Base-by-base conservation (phyloP, 108 stramenopile species). In the Epipyxis sp. region DNA sequence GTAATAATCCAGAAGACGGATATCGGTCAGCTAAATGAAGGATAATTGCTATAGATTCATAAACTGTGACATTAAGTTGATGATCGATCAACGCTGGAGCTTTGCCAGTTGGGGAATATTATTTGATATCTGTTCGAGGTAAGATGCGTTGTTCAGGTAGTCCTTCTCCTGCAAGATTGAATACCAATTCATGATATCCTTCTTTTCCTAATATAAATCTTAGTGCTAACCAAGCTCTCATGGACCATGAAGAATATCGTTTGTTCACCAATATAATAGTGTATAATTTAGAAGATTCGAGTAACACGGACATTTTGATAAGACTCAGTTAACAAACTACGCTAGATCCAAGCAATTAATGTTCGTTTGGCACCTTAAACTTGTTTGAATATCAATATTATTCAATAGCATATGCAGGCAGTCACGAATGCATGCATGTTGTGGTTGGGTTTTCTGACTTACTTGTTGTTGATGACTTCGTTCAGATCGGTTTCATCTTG, bases 171-270 rank as follows among this genome's bases (percentile, higher is more conserved):
- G 25, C 20, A 25, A 57, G 54, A 25, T 57, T 57, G 54, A 16
- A 57, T 25, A 57, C 20, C 16, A 57, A 20, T 25, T 57, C 54
- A 16, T 57, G 20, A 25, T 20, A 57, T 57, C 54, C 54, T 20
- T 57, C 25, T 57, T 25, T 57, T 20, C 54, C 54, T 20, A 25
- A 16, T 57, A 25, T 25, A 57, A 57, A 16, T 57, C 54, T 16
- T 20, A 57, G 54, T 20, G 54, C 54, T 25, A 57, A 25, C 54
- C 54, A 57, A 57, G 54, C 20, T 57, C 54, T 57, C 54, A 57
- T 57, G 20, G 54, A 57, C 54, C 54, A 57, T 57, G 54, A 57
- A 20, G 54, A 57, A 57, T 57, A 57, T 25, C 54, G 54, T 25
- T 57, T 57, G 54, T 57, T 57, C 16, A 25, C 54, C 20, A 57